phyloP scores from a whole-genome alignment of 2,329 filamentous ascomycete species.

The Fusarium mundagurra region DNA sequence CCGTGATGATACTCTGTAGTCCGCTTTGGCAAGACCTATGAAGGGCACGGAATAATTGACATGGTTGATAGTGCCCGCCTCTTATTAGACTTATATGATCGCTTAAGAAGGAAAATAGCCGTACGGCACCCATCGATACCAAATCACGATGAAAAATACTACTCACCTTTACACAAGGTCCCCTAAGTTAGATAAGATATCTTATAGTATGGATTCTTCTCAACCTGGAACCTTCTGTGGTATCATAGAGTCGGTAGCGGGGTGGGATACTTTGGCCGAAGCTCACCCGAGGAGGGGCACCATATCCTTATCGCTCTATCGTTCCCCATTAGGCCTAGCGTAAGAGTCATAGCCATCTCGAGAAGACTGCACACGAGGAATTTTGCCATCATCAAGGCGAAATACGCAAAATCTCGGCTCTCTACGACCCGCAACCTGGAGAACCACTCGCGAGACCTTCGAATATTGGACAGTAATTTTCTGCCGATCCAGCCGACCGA shows the following conservation, averaged over 20 bases:
- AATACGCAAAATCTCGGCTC: conserved; percentile 44
- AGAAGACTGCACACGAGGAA: conserved; percentile 55
- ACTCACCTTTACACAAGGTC: background rate
- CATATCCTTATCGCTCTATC: conserved; percentile 53
- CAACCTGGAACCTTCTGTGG: background rate
- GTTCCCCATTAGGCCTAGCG: conserved; percentile 48
- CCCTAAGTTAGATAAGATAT: background rate
- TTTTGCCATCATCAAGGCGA: conserved; percentile 52
- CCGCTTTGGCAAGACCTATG: background rate
- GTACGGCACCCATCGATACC: background rate
- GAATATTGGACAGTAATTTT: conserved; percentile 37
- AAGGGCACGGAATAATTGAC: background rate
- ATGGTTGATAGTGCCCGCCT: background rate
- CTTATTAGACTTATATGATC: background rate
- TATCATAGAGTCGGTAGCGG: background rate
- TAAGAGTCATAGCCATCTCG: conserved; percentile 50
- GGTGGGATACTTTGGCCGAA: conserved; percentile 29
- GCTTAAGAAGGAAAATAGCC: background rate
- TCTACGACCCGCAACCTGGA: conserved; percentile 32
- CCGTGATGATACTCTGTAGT: background rate
- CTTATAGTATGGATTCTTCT: background rate
- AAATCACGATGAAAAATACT: background rate
- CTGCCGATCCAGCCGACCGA: conserved; percentile 17
- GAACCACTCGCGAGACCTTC: conserved; percentile 22
- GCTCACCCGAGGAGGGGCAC: conserved; percentile 50